phyloP scores from a whole-genome alignment of 495 filamentous ascomycete genomes.

The Trypethelium eluteriae region DNA sequence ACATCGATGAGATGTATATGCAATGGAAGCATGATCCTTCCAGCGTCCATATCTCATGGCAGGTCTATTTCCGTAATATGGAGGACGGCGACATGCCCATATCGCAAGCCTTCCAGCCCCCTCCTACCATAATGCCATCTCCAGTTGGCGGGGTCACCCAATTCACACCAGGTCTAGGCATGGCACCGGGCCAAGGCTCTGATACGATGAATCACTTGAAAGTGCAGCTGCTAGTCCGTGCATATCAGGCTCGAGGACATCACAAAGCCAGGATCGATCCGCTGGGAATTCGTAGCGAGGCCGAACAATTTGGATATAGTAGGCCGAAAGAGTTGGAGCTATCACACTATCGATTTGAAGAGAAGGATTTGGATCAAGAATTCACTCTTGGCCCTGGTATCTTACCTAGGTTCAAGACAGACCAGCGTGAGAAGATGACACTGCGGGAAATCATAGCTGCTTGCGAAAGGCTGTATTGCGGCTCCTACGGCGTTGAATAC shows the following conservation, averaged over 20 bases:
- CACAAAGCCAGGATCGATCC: conserved; percentile 97
- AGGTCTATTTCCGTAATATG: conserved; percentile 99
- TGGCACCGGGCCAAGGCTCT: conserved; percentile 59
- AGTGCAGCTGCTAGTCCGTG: conserved; percentile 90
- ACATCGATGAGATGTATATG: conserved; percentile 99
- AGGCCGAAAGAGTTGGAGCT: conserved; percentile 89
- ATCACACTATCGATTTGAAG: conserved; percentile 86
- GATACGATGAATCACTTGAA: conserved; percentile 96
- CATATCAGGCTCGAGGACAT: conserved; percentile 95
- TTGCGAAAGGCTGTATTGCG: conserved; percentile 94
- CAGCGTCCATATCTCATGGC: conserved; percentile 97
- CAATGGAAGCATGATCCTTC: conserved; percentile 89
- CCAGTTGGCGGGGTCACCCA: conserved; percentile 65
- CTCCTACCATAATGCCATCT: conserved; percentile 78
- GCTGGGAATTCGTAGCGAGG: conserved; percentile 80
- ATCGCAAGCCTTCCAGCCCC: conserved; percentile 91
- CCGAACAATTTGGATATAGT: conserved; percentile 76
- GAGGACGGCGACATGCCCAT: conserved; percentile 95
- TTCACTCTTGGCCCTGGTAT: conserved; percentile 92
- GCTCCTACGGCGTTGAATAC: conserved; percentile 92
- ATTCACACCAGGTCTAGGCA: conserved; percentile 61
- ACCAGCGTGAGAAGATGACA: conserved; percentile 87
- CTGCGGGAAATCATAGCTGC: conserved; percentile 86
- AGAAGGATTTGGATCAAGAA: conserved; percentile 88
- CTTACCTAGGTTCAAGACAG: conserved; percentile 82